Evolutionary conservation across 768 basidiomycete genomes (phyloP).

Genomic region (Suillus luteus): DNA sequence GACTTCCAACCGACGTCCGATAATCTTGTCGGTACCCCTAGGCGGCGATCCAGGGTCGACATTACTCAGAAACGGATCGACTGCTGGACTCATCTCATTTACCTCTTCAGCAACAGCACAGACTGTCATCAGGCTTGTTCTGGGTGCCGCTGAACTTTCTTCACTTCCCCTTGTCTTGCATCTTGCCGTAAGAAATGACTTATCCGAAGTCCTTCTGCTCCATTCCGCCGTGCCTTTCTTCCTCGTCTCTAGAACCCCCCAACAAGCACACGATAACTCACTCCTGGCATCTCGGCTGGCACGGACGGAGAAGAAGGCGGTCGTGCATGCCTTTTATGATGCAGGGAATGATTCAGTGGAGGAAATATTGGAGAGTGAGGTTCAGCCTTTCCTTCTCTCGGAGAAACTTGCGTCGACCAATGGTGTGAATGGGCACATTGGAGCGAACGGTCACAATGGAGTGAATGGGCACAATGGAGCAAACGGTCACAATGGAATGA

Average conservation of each 20-base stretch:
- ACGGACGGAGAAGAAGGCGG: slow-evolving; percentile 63
- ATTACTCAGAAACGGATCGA: slow-evolving; percentile 48
- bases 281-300: slow-evolving; percentile 84
- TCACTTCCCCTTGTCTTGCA: slow-evolving; percentile 69
- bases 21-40: slow-evolving; percentile 52
- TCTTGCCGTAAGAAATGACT: slow-evolving; percentile 62
- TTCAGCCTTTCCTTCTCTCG: slow-evolving; percentile 61
- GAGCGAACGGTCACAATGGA: slow-evolving; percentile 12
- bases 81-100: slow-evolving; percentile 55
- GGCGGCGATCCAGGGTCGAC: slow-evolving; percentile 67
- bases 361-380: slow-evolving; percentile 58
- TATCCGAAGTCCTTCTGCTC: slow-evolving; percentile 75
- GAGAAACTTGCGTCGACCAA: slow-evolving; percentile 36
- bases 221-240: slow-evolving; percentile 81
- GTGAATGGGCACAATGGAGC: not conserved
- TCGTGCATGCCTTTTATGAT: slow-evolving; percentile 83
- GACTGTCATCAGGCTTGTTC: slow-evolving; percentile 59
- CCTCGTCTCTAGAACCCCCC: slow-evolving; percentile 71
- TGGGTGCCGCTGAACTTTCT: slow-evolving; percentile 70
- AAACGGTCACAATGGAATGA: slow-evolving; percentile 20
- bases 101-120: slow-evolving; percentile 55
- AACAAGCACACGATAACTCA: slow-evolving; percentile 89
- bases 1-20: slow-evolving; percentile 41
- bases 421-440: slow-evolving; percentile 36
- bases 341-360: slow-evolving; percentile 41